These are phyloP conservation scores for Blastobotrys terrestris DNA, from an alignment of 805 yeast genomes.

Conservation along the genomic window DNA sequence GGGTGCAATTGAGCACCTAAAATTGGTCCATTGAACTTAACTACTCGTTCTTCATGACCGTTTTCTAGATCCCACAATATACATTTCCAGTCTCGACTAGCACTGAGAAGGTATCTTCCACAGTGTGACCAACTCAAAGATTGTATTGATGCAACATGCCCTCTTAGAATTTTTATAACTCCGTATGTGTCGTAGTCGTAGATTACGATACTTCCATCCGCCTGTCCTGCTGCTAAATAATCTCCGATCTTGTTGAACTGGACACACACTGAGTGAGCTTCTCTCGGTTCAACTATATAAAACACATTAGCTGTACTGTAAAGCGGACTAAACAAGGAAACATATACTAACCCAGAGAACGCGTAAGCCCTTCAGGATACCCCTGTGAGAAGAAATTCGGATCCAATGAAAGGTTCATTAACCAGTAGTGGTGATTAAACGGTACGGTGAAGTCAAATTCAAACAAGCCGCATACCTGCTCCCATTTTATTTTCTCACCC, in stretches of 20 bases:
- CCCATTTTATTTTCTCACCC: constrained; percentile 1
- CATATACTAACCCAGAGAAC: constrained; percentile 33
- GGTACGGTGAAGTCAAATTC: no score
- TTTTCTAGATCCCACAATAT: constrained; percentile 70
- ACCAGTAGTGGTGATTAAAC: constrained; percentile 2
- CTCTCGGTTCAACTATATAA: constrained; percentile 3
- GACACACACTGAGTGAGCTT: constrained; percentile 53
- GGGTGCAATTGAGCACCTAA: constrained; percentile 66
- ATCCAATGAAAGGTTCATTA: constrained; percentile 81
- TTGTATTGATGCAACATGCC: constrained; percentile 69
- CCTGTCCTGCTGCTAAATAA: constrained; percentile 74
- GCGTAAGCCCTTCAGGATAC: constrained; percentile 77
- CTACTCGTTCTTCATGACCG: constrained; percentile 36
- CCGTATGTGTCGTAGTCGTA: constrained; percentile 66
- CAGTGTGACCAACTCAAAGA: constrained; percentile 66
- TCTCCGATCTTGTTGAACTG: constrained; percentile 72
- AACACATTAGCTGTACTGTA: no score
- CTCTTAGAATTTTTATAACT: constrained; percentile 49
- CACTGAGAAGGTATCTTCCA: constrained; percentile 61
- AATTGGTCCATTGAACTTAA: constrained; percentile 60
- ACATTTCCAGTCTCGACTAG: constrained; percentile 78
- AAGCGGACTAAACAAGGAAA: no score
- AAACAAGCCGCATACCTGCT: neutral
- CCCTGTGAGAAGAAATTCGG: constrained; percentile 90
- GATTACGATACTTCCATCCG: constrained; percentile 66